Evolutionary conservation across 2,329 filamentous ascomycete genomes (phyloP).

Genomic region (Elsinoe batatas): DNA sequence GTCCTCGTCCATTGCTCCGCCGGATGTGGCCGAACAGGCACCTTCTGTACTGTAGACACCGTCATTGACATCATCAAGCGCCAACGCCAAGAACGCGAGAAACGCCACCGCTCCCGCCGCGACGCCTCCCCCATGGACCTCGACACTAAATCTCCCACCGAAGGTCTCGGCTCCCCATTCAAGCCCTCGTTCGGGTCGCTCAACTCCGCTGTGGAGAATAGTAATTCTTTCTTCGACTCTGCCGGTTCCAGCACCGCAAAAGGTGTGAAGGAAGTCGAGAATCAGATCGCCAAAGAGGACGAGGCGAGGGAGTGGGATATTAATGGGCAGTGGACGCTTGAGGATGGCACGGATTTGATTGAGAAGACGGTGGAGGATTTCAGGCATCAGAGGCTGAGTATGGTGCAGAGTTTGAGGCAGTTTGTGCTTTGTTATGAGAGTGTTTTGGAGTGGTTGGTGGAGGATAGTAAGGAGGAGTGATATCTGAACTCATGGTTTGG

Average conservation of each 20-base stretch:
- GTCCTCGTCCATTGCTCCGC: constrained; percentile 92
- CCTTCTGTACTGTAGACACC: constrained; percentile 92
- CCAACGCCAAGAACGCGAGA: constrained; percentile 43
- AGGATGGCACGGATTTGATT: constrained; percentile 67
- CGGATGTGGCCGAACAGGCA: constrained; percentile 88
- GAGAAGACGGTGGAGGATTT: constrained; percentile 87
- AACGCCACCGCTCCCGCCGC: constrained; percentile 17
- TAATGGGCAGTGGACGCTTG: constrained; percentile 53
- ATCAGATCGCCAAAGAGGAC: constrained; percentile 18
- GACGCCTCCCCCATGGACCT: constrained; percentile 37
- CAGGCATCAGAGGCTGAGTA: constrained; percentile 75
- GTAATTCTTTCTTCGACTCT: constrained; percentile 15
- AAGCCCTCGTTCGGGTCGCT: not conserved
- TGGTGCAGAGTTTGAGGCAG: constrained; percentile 91
- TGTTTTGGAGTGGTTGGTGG: constrained; percentile 72
- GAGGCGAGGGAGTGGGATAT: constrained; percentile 20
- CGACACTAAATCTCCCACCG: constrained; percentile 18
- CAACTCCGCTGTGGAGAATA: constrained; percentile 11
- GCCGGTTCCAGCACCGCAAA: not conserved
- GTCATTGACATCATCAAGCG: constrained; percentile 94
- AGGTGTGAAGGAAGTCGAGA: not conserved
- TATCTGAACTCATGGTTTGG: too few relatives aligned
- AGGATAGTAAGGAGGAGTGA: constrained; percentile 25
- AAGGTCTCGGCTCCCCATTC: not conserved
- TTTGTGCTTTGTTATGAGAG: constrained; percentile 97